These are phyloP conservation scores for Yamagishiella unicocca DNA, from an alignment of 139 green algal genomes.

Conservation along the genomic window DNA sequence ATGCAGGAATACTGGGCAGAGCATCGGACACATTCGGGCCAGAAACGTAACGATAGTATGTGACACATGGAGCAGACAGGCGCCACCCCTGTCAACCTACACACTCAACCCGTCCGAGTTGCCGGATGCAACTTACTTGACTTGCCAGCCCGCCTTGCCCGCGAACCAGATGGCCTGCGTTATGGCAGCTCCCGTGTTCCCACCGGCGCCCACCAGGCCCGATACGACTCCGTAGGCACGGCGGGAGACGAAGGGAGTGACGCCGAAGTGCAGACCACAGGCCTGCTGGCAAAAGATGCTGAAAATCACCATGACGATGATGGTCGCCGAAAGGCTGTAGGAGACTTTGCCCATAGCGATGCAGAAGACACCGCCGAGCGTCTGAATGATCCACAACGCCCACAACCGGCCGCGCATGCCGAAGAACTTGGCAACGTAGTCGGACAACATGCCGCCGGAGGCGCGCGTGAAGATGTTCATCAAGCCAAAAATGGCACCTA, in stretches of 20 bases:
- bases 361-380: slow-evolving; percentile 82
- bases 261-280: slow-evolving; percentile 80
- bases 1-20: too few species aligned
- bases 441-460: slow-evolving; percentile 79
- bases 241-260: slow-evolving; percentile 92
- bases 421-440: slow-evolving; percentile 60
- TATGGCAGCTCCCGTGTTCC: slow-evolving; percentile 89
- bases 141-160: slow-evolving; percentile 16
- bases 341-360: slow-evolving; percentile 81
- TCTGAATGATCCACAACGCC: slow-evolving; percentile 76
- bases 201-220: slow-evolving; percentile 92
- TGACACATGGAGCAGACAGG: too few species aligned
- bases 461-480: slow-evolving; percentile 95
- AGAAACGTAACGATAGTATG: too few species aligned
- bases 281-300: slow-evolving; percentile 84
- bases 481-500: slow-evolving; percentile 80
- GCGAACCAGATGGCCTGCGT: slow-evolving; percentile 94
- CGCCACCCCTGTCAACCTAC: too few species aligned
- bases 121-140: slow-evolving; percentile 25
- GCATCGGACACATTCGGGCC: too few species aligned
- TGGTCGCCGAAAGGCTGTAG: slow-evolving; percentile 76
- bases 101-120: too few species aligned
- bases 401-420: slow-evolving; percentile 91
- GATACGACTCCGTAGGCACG: slow-evolving; percentile 87
- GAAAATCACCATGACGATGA: slow-evolving; percentile 89